Evolutionary conservation across 2,329 filamentous ascomycete genomes (phyloP), one percentile per base, ranked within the genome.

Genomic region (Cercospora brassicicola): DNA sequence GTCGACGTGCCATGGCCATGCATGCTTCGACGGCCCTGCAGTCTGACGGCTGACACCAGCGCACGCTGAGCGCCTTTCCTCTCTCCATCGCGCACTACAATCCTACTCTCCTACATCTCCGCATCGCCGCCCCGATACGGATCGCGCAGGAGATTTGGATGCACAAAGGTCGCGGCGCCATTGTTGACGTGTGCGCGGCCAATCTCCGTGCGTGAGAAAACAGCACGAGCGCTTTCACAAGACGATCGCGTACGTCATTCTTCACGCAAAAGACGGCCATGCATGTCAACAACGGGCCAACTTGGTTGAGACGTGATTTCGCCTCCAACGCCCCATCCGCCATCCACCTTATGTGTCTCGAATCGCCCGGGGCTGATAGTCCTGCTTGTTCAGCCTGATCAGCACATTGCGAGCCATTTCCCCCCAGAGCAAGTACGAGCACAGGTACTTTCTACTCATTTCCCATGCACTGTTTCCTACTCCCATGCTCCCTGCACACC

Each of bases 401-500:
- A 26, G 48, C 48, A 42, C 36, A 2, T 42, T 42, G 15, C 15
- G 36, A 42, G 36, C 36, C 36, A n/a, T 42, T 55, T 26, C n/a
- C 13, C 48, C 26, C n/a, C 55, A 36, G 8, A 36, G 28, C 55
- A 59, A 33, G 55, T 59, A 20, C 55, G 9, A 20, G 31, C 30
- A 20, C 39, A 28, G 13, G 15, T 51, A 48, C 42, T 62, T 30
- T 31, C 26, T 20, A 30, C 23, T 51, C 7, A 51, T 62, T 51
- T 45, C 20, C 59, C 28, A 62, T 62, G 15, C 59, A 62, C 39
- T 15, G 13, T 48, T 62, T 62, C 59, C 26, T 45, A 57, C 33
- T 31, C 39, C 30, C 48, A 64, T 56, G 62, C 62, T 64, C 51
- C 48, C 62, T 39, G 33, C 31, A 63, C 15, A 28, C 48, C 13